These are phyloP conservation scores for Aspergillus brunneoviolaceus DNA, from an alignment of 2,329 filamentous ascomycete species.

Conservation along the genomic window DNA sequence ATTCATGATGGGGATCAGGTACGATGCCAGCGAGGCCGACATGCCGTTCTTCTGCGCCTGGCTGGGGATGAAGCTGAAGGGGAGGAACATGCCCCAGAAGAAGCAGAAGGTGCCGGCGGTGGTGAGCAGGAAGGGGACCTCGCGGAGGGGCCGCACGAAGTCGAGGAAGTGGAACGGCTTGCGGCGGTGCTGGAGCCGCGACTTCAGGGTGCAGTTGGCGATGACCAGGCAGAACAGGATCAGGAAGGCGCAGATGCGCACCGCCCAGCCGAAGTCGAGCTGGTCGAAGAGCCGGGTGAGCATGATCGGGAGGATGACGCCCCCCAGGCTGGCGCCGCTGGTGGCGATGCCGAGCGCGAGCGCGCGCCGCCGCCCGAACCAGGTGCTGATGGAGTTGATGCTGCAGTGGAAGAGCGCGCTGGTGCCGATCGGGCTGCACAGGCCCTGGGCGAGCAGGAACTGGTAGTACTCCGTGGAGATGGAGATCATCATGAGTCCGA, in stretches of 20 bases:
- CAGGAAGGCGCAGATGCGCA: conserved; percentile 57
- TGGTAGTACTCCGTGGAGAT: conserved; percentile 56
- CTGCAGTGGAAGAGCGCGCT: conserved; percentile 50
- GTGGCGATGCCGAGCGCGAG: conserved; percentile 55
- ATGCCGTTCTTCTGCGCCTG: conserved; percentile 16
- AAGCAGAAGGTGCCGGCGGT: conserved; percentile 40
- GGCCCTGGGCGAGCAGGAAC: conserved; percentile 54
- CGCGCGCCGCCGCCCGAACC: conserved; percentile 55
- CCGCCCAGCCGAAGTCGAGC: conserved; percentile 57
- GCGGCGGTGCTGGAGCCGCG: conserved; percentile 33
- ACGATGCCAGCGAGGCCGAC: conserved; percentile 45
- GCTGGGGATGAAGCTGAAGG: conserved; percentile 15
- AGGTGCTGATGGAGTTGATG: conserved; percentile 43
- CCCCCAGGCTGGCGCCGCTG: conserved; percentile 55
- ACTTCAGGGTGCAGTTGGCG: conserved; percentile 49
- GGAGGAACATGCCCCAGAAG: conserved; percentile 32
- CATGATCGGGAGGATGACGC: conserved; percentile 62
- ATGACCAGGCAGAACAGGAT: conserved; percentile 58
- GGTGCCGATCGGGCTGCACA: conserved; percentile 53
- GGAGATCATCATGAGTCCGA: conserved; percentile 59
- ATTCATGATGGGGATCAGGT: conserved; percentile 57
- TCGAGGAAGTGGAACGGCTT: conserved; percentile 11
- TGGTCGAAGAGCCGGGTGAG: conserved; percentile 52
- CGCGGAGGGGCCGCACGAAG: conserved; percentile 12
- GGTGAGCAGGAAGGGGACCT: conserved; percentile 14